phyloP scores from a whole-genome alignment of 1,139 yeast species.

The Wickerhamiella infanticola region DNA sequence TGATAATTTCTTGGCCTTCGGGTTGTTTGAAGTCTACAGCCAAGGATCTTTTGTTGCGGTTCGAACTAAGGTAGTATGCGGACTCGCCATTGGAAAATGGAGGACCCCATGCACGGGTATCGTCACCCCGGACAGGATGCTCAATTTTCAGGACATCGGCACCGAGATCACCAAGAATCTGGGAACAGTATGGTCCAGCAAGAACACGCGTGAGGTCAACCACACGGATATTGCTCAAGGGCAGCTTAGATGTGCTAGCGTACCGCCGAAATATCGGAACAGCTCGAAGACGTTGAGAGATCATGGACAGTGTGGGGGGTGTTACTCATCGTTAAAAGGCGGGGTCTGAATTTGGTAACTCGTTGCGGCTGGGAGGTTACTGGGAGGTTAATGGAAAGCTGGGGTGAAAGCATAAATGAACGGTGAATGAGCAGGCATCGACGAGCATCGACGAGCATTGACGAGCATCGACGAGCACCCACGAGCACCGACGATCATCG shows the following conservation, averaged over 20 bases:
- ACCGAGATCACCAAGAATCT: conserved; percentile 29
- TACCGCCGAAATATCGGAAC: no score
- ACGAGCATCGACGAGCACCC: no score
- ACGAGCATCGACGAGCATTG: no score
- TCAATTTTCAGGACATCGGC: conserved; percentile 30
- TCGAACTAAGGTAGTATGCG: conserved; percentile 27
- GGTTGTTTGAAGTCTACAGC: conserved; percentile 26
- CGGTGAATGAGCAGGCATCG: no score
- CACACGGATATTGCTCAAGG: conserved; percentile 25
- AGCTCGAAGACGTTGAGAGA: no score
- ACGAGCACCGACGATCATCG: no score
- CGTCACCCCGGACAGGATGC: conserved; percentile 31
- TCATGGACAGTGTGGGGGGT: not conserved
- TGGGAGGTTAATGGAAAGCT: not conserved
- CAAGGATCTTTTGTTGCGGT: conserved; percentile 27
- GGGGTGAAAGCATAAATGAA: no score
- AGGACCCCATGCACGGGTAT: conserved; percentile 32
- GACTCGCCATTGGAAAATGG: conserved; percentile 27
- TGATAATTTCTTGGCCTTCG: conserved; percentile 23
- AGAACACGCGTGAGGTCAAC: conserved; percentile 29
- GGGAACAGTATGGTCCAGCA: conserved; percentile 32
- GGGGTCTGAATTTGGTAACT: not conserved
- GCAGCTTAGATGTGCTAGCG: conserved; percentile 7
- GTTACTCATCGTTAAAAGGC: not conserved
- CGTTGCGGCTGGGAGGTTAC: not conserved